Conservation (phyloP, 108 stramenopile species). For the Phaeodactylum tricornutum region DNA sequence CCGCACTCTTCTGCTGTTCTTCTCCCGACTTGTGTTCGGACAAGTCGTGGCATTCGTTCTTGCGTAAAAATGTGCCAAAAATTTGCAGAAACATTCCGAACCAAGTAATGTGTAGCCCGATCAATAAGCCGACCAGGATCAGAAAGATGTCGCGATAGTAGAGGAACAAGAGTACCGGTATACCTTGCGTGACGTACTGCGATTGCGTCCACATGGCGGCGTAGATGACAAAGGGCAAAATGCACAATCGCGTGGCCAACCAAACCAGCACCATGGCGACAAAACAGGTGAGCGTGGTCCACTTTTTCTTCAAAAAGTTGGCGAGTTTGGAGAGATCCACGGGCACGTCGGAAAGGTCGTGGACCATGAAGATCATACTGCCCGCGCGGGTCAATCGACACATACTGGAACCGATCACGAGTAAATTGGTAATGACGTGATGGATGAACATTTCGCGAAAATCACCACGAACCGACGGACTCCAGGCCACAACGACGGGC, state of each 20-base stretch:
- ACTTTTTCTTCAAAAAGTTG: conserved; percentile 86
- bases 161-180: conserved; percentile 13
- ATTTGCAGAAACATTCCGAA: conserved; percentile 72
- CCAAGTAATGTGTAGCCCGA: conserved; percentile 66
- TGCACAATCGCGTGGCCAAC: conserved; percentile 44
- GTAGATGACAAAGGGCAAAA: conserved; percentile 74
- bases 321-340: conserved; percentile 82
- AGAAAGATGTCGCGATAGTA: conserved; percentile 40
- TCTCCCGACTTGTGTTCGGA: conserved; percentile 81
- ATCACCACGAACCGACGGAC: conserved; percentile 62
- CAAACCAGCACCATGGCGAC: conserved; percentile 67
- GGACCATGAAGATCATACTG: conserved; percentile 72
- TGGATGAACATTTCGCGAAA: conserved; percentile 87
- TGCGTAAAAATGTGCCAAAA: conserved; percentile 57
- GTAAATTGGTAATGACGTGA: conserved; percentile 72
- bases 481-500: conserved; percentile 46
- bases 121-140: conserved; percentile 46
- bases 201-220: conserved; percentile 39
- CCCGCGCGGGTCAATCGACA: conserved; percentile 66
- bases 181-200: conserved; percentile 29
- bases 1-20: conserved; percentile 6
- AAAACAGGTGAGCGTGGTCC: conserved; percentile 60
- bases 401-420: conserved; percentile 48
- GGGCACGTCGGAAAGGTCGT: conserved; percentile 80
- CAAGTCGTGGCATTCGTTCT: conserved; percentile 75